phyloP scores from a whole-genome alignment of 257 asterid species.

The Solanum pennellii region DNA sequence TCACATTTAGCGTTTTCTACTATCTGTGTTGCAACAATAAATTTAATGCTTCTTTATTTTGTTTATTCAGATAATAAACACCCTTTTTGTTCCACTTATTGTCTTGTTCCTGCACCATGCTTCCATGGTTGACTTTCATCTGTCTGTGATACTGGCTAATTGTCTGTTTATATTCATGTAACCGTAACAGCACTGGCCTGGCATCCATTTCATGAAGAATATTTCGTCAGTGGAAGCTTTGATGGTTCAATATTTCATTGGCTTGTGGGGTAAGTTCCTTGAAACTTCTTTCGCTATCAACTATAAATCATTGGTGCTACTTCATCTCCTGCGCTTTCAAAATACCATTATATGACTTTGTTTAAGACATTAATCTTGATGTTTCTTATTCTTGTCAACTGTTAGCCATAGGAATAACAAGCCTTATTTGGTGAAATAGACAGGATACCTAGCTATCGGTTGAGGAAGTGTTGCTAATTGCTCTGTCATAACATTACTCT shows the following conservation, averaged over 20 bases:
- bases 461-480: neutral
- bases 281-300: neutral
- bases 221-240: slow-evolving; percentile 94
- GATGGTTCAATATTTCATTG: slow-evolving; percentile 98
- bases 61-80: neutral
- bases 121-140: neutral
- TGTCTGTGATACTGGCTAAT: slow-evolving; percentile 1
- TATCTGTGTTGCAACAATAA: neutral
- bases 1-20: neutral
- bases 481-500: neutral
- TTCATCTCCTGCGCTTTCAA: neutral
- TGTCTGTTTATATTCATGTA: slow-evolving; percentile 1
- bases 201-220: slow-evolving; percentile 99
- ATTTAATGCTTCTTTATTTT: neutral
- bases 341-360: neutral
- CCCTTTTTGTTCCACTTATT: neutral
- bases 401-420: neutral
- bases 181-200: slow-evolving; percentile 72
- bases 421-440: neutral
- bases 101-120: neutral
- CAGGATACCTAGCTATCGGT: neutral
- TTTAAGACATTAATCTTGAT: neutral
- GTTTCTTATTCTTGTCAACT: neutral
- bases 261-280: slow-evolving; percentile 76
- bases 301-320: neutral